Conservation (phyloP, 1,284 basidiomycete species). For the Austroboletus olivaceoglutinosus region DNA sequence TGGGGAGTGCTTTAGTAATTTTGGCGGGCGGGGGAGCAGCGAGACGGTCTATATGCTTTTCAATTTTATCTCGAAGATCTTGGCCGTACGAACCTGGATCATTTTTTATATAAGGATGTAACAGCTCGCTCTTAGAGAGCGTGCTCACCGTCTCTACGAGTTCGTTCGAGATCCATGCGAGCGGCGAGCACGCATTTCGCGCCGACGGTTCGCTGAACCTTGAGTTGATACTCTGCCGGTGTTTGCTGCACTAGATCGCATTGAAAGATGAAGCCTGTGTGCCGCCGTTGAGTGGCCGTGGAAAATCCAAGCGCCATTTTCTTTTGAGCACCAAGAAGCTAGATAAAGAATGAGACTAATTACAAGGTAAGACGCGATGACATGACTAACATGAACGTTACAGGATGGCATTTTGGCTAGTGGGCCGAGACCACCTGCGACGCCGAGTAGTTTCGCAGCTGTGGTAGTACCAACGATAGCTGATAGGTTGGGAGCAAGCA, state of each 20-base stretch:
- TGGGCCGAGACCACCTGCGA: conserved; percentile 90
- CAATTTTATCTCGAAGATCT: conserved; percentile 79
- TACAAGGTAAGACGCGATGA: not conserved
- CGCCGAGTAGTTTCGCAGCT: conserved; percentile 96
- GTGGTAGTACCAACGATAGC: conserved; percentile 97
- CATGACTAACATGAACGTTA: conserved; percentile 81
- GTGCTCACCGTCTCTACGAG: conserved; percentile 67
- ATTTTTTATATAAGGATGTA: conserved; percentile 1
- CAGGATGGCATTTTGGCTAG: conserved; percentile 94
- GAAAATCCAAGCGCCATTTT: conserved; percentile 89
- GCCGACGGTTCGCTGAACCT: conserved; percentile 89
- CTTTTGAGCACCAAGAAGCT: conserved; percentile 92
- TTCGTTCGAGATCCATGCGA: conserved; percentile 87
- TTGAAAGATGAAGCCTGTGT: conserved; percentile 96
- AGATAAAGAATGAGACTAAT: conserved; percentile 3
- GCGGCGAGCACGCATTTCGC: conserved; percentile 91
- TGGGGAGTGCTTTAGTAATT: conserved; percentile 91
- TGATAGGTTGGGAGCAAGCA: conserved; percentile 96
- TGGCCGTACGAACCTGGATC: conserved; percentile 73
- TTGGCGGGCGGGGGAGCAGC: conserved; percentile 94
- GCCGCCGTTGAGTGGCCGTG: conserved; percentile 76
- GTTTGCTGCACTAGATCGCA: conserved; percentile 83
- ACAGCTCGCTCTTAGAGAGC: not conserved
- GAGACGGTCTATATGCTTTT: conserved; percentile 88
- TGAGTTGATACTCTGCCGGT: conserved; percentile 89